phyloP scores from a whole-genome alignment of 768 basidiomycete species.

The Suillus hirtellus region DNA sequence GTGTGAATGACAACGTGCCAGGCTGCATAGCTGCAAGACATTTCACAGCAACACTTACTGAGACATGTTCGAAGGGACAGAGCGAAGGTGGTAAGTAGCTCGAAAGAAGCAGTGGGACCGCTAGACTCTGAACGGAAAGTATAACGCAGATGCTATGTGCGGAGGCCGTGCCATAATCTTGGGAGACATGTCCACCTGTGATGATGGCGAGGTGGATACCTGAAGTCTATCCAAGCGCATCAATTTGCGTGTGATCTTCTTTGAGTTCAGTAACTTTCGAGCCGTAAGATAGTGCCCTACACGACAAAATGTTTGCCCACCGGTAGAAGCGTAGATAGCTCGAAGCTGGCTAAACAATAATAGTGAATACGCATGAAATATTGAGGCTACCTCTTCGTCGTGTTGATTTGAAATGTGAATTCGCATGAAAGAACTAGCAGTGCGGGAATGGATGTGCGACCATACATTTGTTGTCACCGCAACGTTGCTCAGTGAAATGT shows the following conservation, averaged over 20 bases:
- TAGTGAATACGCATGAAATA: neutral
- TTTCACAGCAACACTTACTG: neutral
- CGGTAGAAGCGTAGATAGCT: neutral
- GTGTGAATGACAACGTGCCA: neutral
- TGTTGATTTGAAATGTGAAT: neutral
- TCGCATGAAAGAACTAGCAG: neutral
- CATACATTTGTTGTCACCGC: neutral
- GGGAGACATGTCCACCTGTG: neutral
- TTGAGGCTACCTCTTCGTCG: neutral
- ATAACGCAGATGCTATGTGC: neutral
- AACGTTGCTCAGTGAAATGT: neutral
- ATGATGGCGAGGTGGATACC: neutral
- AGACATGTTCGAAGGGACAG: neutral
- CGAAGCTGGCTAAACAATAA: neutral
- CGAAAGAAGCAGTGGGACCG: neutral
- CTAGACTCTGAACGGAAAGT: neutral
- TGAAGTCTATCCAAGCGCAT: neutral
- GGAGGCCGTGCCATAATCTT: neutral
- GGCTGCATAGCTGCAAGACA: neutral
- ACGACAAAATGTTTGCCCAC: neutral
- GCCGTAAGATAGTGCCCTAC: neutral
- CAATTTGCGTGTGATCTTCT: neutral
- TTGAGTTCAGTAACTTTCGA: neutral
- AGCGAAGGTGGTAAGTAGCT: neutral
- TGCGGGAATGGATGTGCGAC: neutral